Evolutionary conservation across 2,329 filamentous ascomycete species (phyloP).

Genomic region (Fusarium paranaense): DNA sequence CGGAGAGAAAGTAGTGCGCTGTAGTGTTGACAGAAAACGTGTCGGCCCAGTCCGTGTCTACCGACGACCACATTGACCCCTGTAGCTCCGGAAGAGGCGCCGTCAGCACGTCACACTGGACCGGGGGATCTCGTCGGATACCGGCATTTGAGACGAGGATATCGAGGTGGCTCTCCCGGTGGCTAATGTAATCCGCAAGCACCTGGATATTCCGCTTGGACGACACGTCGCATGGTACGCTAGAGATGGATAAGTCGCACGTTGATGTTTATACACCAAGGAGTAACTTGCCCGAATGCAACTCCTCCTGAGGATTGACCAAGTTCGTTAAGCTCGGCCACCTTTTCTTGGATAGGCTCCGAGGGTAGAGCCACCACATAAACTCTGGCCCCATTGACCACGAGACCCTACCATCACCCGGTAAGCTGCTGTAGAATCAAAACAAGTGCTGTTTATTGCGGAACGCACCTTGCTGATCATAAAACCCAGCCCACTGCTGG

Average conservation of each 20-base stretch:
- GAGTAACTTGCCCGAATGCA: conserved; percentile 50
- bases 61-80: conserved; percentile 59
- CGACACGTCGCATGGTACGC: conserved; percentile 52
- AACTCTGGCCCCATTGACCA: conserved; percentile 59
- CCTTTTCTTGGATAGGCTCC: conserved; percentile 54
- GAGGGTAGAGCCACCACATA: conserved; percentile 56
- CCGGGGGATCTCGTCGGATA: conserved; percentile 57
- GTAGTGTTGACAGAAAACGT: conserved; percentile 62
- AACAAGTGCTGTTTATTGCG: not conserved
- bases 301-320: conserved; percentile 51
- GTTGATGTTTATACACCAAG: not conserved
- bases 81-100: conserved; percentile 57
- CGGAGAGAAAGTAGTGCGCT: conserved; percentile 61
- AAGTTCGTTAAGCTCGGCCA: conserved; percentile 53
- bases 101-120: conserved; percentile 56
- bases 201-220: conserved; percentile 54
- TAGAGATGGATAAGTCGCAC: conserved; percentile 7
- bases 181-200: conserved; percentile 47
- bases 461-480: not conserved
- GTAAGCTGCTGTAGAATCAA: not conserved
- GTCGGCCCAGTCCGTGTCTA: conserved; percentile 56
- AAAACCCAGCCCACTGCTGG: not conserved
- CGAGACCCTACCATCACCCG: conserved; percentile 50
- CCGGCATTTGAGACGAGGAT: conserved; percentile 63
- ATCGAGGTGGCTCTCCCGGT: conserved; percentile 56